Evolutionary conservation across 306 rosid genomes (phyloP).

Genomic region (Vigna trinervia): DNA sequence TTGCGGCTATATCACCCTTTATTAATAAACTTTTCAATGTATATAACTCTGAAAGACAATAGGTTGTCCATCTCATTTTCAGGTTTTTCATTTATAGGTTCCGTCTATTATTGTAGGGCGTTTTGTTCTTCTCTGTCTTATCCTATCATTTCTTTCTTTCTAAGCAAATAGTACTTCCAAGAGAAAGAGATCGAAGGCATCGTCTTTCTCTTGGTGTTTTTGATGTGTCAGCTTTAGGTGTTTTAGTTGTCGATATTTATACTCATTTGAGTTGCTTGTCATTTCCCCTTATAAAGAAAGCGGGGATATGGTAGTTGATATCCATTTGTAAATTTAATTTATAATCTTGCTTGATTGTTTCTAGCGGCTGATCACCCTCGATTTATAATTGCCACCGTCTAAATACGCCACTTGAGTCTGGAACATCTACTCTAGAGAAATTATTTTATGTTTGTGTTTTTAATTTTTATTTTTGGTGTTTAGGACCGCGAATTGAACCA

Average conservation of each 20-base stretch:
- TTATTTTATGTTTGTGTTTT: too few species aligned
- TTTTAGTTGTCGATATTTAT: slow-evolving; percentile 46
- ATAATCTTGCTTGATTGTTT: slow-evolving; percentile 34
- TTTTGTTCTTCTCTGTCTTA: neutral
- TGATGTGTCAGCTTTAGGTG: slow-evolving; percentile 60
- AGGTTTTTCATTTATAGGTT: slow-evolving; percentile 47
- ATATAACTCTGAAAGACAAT: slow-evolving; percentile 59
- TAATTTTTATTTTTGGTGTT: too few species aligned
- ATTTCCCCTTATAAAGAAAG: slow-evolving; percentile 54
- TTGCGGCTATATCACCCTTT: slow-evolving; percentile 87
- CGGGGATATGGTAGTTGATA: slow-evolving; percentile 46
- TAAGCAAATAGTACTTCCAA: slow-evolving; percentile 45
- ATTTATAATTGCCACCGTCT: neutral
- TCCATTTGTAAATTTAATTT: slow-evolving; percentile 60
- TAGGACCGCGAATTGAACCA: too few species aligned
- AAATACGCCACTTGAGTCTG: too few species aligned
- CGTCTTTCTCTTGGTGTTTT: slow-evolving; percentile 58
- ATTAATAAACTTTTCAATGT: slow-evolving; percentile 59
- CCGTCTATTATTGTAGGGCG: slow-evolving; percentile 42
- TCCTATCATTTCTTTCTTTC: slow-evolving; percentile 11
- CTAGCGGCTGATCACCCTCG: neutral
- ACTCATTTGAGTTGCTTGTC: slow-evolving; percentile 40
- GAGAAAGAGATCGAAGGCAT: slow-evolving; percentile 53
- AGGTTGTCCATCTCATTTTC: slow-evolving; percentile 44
- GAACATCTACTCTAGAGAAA: too few species aligned